These are phyloP conservation scores for Podospora didyma DNA, from an alignment of 495 filamentous ascomycete species.

Conservation along the genomic window DNA sequence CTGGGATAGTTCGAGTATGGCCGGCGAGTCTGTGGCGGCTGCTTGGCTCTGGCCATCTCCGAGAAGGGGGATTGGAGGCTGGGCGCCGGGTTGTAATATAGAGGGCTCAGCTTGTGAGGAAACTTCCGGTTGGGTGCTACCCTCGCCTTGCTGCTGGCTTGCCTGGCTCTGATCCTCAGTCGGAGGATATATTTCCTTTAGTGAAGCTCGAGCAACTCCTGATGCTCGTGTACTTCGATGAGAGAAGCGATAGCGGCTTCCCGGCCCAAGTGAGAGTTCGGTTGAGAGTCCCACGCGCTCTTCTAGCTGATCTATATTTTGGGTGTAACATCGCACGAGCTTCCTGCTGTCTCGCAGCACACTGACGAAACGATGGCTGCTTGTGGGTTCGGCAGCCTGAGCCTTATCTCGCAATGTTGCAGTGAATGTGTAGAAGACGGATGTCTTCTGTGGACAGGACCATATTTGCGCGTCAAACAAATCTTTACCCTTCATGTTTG, in stretches of 20 bases:
- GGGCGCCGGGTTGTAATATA: no score
- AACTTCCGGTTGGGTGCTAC: slow-evolving; percentile 4
- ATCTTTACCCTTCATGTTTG: slow-evolving; percentile 61
- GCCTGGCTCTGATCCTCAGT: slow-evolving; percentile 22
- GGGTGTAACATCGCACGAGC: slow-evolving; percentile 63
- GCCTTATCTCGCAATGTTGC: slow-evolving; percentile 58
- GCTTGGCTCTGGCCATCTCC: no score
- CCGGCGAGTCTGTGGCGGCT: no score
- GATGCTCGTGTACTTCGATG: slow-evolving; percentile 15
- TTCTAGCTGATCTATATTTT: slow-evolving; percentile 70
- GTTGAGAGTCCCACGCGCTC: slow-evolving; percentile 58
- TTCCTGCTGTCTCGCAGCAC: slow-evolving; percentile 58
- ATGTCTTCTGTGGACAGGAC: slow-evolving; percentile 57
- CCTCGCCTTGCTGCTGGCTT: slow-evolving; percentile 14
- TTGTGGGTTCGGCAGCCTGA: slow-evolving; percentile 51
- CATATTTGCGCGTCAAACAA: slow-evolving; percentile 65
- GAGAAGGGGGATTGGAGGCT: no score
- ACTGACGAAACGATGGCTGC: slow-evolving; percentile 57
- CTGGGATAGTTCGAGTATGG: neutral
- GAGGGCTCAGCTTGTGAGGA: neutral
- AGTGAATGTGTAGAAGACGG: slow-evolving; percentile 65
- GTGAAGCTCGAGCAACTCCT: neutral
- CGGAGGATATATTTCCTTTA: slow-evolving; percentile 16
- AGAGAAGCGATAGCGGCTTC: slow-evolving; percentile 49
- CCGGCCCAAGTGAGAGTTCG: slow-evolving; percentile 50